Conservation (phyloP, 257 asterid genomes). For the Fraxinus quadrangulata region DNA sequence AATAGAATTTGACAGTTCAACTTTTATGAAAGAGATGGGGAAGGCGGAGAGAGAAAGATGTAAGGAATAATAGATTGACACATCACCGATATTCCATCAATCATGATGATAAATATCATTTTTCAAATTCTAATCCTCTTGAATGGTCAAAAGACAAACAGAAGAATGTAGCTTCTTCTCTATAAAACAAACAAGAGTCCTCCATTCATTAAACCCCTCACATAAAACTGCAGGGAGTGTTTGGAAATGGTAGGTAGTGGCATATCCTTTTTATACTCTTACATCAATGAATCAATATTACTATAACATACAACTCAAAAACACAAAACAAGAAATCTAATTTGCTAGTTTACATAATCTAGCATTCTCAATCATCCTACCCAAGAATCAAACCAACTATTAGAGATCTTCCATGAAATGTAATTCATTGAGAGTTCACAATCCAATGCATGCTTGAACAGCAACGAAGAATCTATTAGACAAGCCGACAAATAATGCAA, state of each 20-base stretch:
- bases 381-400: slow-evolving; percentile 1
- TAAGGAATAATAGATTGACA: too few relatives aligned
- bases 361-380: background rate
- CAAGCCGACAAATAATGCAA: background rate
- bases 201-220: background rate
- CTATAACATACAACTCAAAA: slow-evolving; percentile 36
- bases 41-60: too few relatives aligned
- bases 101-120: too few relatives aligned
- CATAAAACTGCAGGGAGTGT: slow-evolving; percentile 21
- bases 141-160: background rate
- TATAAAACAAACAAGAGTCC: background rate
- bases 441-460: background rate
- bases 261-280: background rate
- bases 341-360: slow-evolving; percentile 24
- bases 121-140: background rate
- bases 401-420: slow-evolving; percentile 10
- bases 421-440: slow-evolving; percentile 5
- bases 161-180: background rate
- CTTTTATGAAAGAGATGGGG: too few relatives aligned
- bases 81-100: too few relatives aligned
- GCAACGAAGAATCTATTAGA: background rate
- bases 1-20: too few relatives aligned
- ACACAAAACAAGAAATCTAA: slow-evolving; percentile 21
- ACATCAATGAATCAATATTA: slow-evolving; percentile 29
- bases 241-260: background rate